Evolutionary conservation across 1,139 yeast genomes (phyloP), one percentile per base, ranked within the genome.

Genomic region (Yamadazyma pseudoaaseri): DNA sequence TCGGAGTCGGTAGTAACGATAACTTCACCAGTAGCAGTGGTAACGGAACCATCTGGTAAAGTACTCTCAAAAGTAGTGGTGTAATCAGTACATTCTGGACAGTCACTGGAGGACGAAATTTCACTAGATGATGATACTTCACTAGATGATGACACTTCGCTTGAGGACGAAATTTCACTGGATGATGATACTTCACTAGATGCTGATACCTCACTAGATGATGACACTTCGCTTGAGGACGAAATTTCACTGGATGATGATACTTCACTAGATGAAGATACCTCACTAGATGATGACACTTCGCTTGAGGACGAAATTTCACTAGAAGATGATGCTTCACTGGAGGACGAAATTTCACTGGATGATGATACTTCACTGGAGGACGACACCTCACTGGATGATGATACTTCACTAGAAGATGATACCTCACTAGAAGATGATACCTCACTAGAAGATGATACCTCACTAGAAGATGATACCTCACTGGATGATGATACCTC

Each of bases 1-100:
- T 27, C 27, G n/a, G 34, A 25, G 20, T 31, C 33, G 14, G 49
- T 42, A 10, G 43, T 34, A 6, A 42, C 33, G 17, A 39, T 31
- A 3, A 46, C 46, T 21, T 27, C 47, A 24, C 40, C 50, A 17
- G 45, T 39, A 2, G 20, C 44, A 24, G 48, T 45, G 11, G 37
- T 22, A 25, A 32, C 34, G 9, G 32, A 25, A 8, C 48, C 48
- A 29, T 37, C 43, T 4, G 38, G 10, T 13, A 27, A 20, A 9
- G 46, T 42, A n/a, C 42, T 41, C 16, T 36, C 24, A 29, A 36
- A 34, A 3, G 41, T 36, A 17, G 45, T 42, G 10, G 41, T 38
- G 35, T 38, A 42, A 13, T 31, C 35, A 14, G 45, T 44, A 29
- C 43, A 41, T 20, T 34, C 41, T 20, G 41, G 41, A 34, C 38